Conservation (phyloP, 345 rosid genomes). For the Acer yangbiense region DNA sequence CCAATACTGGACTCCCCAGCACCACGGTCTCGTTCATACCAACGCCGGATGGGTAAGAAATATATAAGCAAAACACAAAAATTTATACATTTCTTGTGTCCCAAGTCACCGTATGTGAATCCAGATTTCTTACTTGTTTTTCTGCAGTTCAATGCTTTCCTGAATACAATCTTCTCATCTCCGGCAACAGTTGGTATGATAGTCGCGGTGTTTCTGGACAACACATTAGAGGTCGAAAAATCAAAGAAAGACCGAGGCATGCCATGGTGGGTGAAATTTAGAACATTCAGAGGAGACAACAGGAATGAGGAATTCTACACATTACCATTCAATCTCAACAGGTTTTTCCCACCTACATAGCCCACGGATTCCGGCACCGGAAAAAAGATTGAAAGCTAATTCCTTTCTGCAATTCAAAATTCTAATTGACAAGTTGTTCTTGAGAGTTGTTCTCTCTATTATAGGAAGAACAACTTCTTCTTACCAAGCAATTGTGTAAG, state of each 20-base stretch:
- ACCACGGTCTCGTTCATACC: slow-evolving; percentile 78
- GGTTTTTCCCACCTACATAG: slow-evolving; percentile 91
- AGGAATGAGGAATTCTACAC: slow-evolving; percentile 96
- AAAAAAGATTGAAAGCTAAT: background rate
- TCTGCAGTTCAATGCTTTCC: slow-evolving; percentile 76
- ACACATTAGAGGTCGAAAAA: slow-evolving; percentile 77
- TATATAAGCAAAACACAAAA: too few relatives aligned
- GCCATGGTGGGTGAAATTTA: slow-evolving; percentile 98
- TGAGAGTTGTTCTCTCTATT: background rate
- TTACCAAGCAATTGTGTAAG: too few relatives aligned
- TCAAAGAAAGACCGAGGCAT: slow-evolving; percentile 91
- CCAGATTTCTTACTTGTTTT: background rate
- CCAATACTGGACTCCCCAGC: slow-evolving; percentile 61
- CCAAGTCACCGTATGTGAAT: background rate
- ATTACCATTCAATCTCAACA: slow-evolving; percentile 91
- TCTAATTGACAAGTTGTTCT: background rate
- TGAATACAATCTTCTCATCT: slow-evolving; percentile 89
- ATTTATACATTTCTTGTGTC: background rate
- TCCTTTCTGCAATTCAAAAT: slow-evolving; percentile 2
- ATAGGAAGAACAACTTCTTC: too few relatives aligned
- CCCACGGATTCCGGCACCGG: background rate
- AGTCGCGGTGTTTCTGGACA: slow-evolving; percentile 77
- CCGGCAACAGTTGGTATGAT: slow-evolving; percentile 78
- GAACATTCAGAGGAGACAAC: slow-evolving; percentile 87
- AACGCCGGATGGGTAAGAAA: slow-evolving; percentile 76